A percentile compares a stretch with the other conserved stretches of the same genome.
These are phyloP conservation scores for Primulina eburnea DNA, from an alignment of 257 asterid genomes.

Conservation along the genomic window DNA sequence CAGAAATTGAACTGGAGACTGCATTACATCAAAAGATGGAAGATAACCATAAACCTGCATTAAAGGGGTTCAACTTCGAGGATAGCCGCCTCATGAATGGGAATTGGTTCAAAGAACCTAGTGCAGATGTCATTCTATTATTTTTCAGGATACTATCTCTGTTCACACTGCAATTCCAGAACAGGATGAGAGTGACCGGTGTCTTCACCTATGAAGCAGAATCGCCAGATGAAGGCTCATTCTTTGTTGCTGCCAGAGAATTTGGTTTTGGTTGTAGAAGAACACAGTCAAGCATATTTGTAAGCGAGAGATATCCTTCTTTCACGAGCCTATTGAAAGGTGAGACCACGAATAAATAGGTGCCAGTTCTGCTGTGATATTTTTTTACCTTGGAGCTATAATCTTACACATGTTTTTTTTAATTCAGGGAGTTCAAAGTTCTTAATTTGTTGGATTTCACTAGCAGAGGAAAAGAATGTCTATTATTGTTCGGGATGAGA, in stretches of 20 bases:
- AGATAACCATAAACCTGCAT: conserved; percentile 39
- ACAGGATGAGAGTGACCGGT: conserved; percentile 71
- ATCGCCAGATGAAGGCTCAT: conserved; percentile 91
- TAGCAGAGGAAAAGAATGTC: conserved; percentile 97
- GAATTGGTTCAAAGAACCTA: conserved; percentile 72
- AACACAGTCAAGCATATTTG: conserved; percentile 70
- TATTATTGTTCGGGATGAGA: conserved; percentile 68
- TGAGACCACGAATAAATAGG: conserved; percentile 25
- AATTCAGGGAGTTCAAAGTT: conserved; percentile 81
- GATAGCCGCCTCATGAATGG: conserved; percentile 80
- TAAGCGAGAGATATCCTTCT: conserved; percentile 71
- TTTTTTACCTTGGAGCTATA: conserved; percentile 7
- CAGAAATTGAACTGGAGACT: conserved; percentile 75
- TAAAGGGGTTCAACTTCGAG: conserved; percentile 89
- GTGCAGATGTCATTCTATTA: conserved; percentile 52
- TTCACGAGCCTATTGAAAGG: conserved; percentile 73
- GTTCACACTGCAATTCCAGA: conserved; percentile 94
- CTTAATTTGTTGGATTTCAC: conserved; percentile 89
- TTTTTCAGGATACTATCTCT: conserved; percentile 78
- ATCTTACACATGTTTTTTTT: conserved; percentile 9
- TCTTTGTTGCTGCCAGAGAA: conserved; percentile 93
- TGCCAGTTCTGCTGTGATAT: conserved; percentile 1
- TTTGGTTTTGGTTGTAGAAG: conserved; percentile 88
- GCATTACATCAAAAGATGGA: conserved; percentile 57
- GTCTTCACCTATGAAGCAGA: conserved; percentile 75